phyloP scores from a whole-genome alignment of 148 eudicot genomes.

The Amaranthus hypochondriacus region DNA sequence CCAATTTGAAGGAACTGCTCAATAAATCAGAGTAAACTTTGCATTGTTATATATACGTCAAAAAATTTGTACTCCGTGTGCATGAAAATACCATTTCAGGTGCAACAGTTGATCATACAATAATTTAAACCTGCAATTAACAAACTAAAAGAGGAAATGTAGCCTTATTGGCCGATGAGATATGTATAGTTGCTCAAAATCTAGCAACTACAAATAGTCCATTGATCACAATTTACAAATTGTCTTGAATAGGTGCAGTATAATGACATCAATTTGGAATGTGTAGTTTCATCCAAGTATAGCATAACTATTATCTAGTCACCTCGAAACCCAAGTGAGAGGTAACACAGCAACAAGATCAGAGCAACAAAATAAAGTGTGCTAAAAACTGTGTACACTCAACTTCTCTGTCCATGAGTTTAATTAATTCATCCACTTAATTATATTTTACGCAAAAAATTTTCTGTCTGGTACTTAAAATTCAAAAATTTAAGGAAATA shows the following conservation, averaged over 20 bases:
- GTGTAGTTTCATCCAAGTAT: no score
- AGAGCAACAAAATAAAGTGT: not conserved
- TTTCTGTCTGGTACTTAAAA: not conserved
- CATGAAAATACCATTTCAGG: not conserved
- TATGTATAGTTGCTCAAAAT: not conserved
- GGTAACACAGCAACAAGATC: not conserved
- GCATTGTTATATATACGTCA: slow-evolving; percentile 1
- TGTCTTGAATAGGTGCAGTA: not conserved
- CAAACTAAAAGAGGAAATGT: not conserved
- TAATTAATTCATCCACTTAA: not conserved
- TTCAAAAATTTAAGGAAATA: not conserved
- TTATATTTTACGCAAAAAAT: not conserved
- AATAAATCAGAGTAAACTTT: slow-evolving; percentile 16
- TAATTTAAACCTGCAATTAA: not conserved
- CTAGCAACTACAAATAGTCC: not conserved
- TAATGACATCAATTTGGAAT: not conserved
- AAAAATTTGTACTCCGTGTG: not conserved
- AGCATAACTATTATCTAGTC: not conserved
- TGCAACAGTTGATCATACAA: not conserved
- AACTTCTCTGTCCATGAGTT: not conserved
- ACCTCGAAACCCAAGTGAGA: not conserved
- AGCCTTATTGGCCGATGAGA: not conserved
- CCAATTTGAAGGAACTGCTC: slow-evolving; percentile 95
- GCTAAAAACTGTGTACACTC: not conserved
- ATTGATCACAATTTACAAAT: no score